Evolutionary conservation across 2,329 filamentous ascomycete genomes (phyloP), one percentile per base, ranked within the genome.

Genomic region (Trichoderma sp.): DNA sequence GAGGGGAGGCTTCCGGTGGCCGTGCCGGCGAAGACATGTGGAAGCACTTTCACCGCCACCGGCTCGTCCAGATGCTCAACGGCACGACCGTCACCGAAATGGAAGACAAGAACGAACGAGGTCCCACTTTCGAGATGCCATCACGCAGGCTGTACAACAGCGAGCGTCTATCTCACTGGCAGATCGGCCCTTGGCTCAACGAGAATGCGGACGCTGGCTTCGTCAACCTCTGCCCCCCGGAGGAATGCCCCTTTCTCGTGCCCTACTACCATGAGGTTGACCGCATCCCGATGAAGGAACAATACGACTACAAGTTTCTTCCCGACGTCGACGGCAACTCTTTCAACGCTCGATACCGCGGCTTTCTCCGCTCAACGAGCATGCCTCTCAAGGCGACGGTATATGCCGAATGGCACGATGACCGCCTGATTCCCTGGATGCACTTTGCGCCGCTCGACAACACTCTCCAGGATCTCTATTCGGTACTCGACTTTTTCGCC

Each of bases 381-480:
- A 74, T 90, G 41, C 87, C 88, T 1, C 83, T 92, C 72, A 92
- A 92, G 76, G 83, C 86, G 14, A 91, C 89, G 3, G 81, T 92
- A 50, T 92, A 90, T 73, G 79, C 84, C 9, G 90, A 92, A 73
- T 92, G 90, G 90, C 89, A 92, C 72, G 89, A 92, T 72, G 82
- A 85, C 50, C 82, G 90, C 7, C 79, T 92, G 0, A 77, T 86
- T 15, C 85, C 88, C 0, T 93, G 90, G 90, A 78, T 84, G 68
- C 90, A 93, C 75, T 92, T 90, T 70, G 85, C 88, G 1, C 90
- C 90, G 2, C 81, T 92, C 71, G 88, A 91, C 73, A 89, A 89
- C 71, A 84, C 84, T 1, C 89, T 86, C 66, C 79, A 84, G 60
- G 90, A 92, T 54, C 73, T 91, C 10, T 91, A 90, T 69, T 82